A percentile compares a stretch with the other conserved stretches of the same genome.
These are phyloP conservation scores for Paramecium bursaria DNA, from an alignment of 73 alveolate species.

Conservation along the genomic window DNA sequence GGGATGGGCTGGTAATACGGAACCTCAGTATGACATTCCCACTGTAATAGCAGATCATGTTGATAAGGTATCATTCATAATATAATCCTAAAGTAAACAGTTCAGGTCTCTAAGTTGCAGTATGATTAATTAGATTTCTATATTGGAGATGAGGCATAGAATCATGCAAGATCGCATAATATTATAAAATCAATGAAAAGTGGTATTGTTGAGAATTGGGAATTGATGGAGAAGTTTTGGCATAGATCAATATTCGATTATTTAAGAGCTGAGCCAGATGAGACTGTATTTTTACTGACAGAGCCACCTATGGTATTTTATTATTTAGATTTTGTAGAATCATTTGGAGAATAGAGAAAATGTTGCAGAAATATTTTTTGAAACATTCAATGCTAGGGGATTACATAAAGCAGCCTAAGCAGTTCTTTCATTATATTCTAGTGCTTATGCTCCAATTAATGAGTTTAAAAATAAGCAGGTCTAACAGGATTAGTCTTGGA, in stretches of 20 bases:
- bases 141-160: constrained; percentile 96
- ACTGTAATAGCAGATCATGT: constrained; percentile 91
- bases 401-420: constrained; percentile 98
- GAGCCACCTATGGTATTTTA: constrained; percentile 97
- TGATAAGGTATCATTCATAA: constrained; percentile 71
- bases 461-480: constrained; percentile 70
- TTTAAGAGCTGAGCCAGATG: constrained; percentile 91
- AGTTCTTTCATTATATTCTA: constrained; percentile 94
- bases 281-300: constrained; percentile 92
- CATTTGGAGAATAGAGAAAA: constrained; percentile 99
- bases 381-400: constrained; percentile 94
- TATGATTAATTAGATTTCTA: constrained; percentile 91
- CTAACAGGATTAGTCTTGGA: constrained; percentile 98
- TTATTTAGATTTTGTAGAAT: constrained; percentile 63
- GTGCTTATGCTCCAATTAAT: constrained; percentile 71
- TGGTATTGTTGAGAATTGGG: constrained; percentile 97
- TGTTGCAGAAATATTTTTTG: constrained; percentile 98
- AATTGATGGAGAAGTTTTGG: constrained; percentile 97
- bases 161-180: constrained; percentile 76
- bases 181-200: constrained; percentile 79
- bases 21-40: constrained; percentile 96
- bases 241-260: constrained; percentile 86
- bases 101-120: constrained; percentile 63
- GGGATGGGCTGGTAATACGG: constrained; percentile 98
- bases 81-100: constrained; percentile 59